phyloP scores from a whole-genome alignment of 164 flowering plant species.

The Chimonanthus salicifolius region DNA sequence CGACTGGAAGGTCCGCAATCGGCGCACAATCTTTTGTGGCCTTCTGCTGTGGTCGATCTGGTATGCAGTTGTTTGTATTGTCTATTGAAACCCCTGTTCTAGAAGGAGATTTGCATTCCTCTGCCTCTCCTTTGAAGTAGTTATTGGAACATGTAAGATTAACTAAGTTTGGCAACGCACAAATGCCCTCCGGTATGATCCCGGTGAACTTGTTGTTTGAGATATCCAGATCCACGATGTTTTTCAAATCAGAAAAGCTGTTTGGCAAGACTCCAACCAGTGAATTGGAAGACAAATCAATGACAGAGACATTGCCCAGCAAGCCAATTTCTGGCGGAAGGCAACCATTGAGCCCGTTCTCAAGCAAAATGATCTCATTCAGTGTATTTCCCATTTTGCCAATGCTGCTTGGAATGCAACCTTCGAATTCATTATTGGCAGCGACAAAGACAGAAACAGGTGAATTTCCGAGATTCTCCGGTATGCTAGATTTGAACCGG shows the following conservation, averaged over 20 bases:
- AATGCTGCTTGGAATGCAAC: conserved; percentile 67
- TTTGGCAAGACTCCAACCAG: conserved; percentile 44
- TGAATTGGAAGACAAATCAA: conserved; percentile 37
- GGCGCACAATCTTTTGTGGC: conserved; percentile 26
- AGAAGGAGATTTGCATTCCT: conserved; percentile 21
- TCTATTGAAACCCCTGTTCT: conserved; percentile 20
- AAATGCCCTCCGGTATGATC: conserved; percentile 39
- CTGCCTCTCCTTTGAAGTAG: conserved; percentile 44
- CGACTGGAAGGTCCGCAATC: conserved; percentile 38
- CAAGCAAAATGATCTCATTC: conserved; percentile 45
- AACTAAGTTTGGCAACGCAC: conserved; percentile 38
- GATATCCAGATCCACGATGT: conserved; percentile 31
- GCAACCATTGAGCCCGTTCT: conserved; percentile 55
- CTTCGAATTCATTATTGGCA: conserved; percentile 57
- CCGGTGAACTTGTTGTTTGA: conserved; percentile 44
- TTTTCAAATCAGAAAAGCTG: conserved; percentile 27
- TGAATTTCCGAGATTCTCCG: conserved; percentile 59
- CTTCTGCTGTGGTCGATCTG: conserved; percentile 43
- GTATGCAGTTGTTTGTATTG: conserved; percentile 46
- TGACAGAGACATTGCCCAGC: conserved; percentile 39
- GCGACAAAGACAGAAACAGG: conserved; percentile 54
- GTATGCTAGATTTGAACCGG: conserved; percentile 49
- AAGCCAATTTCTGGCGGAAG: conserved; percentile 54
- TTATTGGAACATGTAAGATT: conserved; percentile 54
- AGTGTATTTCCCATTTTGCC: conserved; percentile 54